Evolutionary conservation across 805 yeast genomes (phyloP).

Genomic region (Hanseniaspora guilliermondii): DNA sequence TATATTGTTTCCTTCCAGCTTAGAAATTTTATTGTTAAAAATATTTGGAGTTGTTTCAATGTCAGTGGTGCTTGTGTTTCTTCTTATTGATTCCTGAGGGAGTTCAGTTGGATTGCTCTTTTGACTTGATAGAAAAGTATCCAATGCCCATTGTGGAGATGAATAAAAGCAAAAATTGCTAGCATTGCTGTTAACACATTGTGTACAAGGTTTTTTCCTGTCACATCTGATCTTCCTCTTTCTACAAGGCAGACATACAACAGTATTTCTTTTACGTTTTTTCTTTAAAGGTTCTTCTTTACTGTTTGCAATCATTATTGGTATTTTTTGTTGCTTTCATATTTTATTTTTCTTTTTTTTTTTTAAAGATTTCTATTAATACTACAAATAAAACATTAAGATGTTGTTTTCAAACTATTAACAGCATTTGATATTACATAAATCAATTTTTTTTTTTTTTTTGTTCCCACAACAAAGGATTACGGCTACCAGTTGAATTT

Average conservation of each 20-base stretch:
- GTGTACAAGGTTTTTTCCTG: conserved; percentile 12
- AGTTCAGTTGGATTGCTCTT: neutral
- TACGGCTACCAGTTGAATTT: too few relatives aligned
- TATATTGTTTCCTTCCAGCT: neutral
- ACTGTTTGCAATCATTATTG: neutral
- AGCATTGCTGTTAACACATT: conserved; percentile 12
- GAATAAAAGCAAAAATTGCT: conserved; percentile 14
- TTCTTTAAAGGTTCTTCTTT: neutral
- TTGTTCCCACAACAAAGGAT: too few relatives aligned
- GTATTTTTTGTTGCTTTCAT: too few relatives aligned
- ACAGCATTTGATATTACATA: too few relatives aligned
- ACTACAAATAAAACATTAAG: too few relatives aligned
- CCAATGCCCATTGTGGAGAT: conserved; percentile 15
- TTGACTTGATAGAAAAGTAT: conserved; percentile 5
- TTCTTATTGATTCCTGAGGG: neutral
- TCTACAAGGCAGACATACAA: conserved; percentile 14
- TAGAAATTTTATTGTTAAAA: neutral
- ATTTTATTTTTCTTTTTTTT: too few relatives aligned
- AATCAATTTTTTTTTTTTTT: too few relatives aligned
- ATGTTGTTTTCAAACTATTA: too few relatives aligned
- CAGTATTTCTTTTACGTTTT: conserved; percentile 14
- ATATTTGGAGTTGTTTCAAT: neutral
- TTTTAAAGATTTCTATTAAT: too few relatives aligned
- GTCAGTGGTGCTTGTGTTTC: neutral
- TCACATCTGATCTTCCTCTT: conserved; percentile 15